These are phyloP conservation scores for Ceraceosorus guamensis DNA, from an alignment of 1,284 basidiomycete genomes.

Conservation along the genomic window DNA sequence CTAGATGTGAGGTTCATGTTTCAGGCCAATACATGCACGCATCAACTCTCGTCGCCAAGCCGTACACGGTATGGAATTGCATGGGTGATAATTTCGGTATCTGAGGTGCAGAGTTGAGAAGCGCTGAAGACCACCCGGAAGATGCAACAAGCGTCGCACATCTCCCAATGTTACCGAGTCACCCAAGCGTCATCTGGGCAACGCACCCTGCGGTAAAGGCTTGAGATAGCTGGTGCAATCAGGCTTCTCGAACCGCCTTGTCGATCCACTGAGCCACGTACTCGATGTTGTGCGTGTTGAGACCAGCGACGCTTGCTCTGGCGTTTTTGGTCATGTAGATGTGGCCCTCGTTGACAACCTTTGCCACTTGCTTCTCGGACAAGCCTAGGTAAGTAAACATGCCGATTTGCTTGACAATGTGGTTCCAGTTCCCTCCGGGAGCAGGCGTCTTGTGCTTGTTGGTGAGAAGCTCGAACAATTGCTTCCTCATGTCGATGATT, in stretches of 20 bases:
- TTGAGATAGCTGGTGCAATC: not conserved
- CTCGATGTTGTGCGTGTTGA: constrained; percentile 66
- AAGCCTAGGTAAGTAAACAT: constrained; percentile 47
- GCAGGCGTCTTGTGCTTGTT: constrained; percentile 75
- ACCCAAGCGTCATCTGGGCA: too few relatives aligned
- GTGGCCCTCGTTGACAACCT: constrained; percentile 68
- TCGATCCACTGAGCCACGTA: constrained; percentile 46
- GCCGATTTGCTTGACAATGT: constrained; percentile 52
- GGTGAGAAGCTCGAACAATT: constrained; percentile 69
- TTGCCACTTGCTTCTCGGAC: constrained; percentile 58
- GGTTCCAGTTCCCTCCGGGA: constrained; percentile 62
- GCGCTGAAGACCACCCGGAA: too few relatives aligned
- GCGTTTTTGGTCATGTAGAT: constrained; percentile 81
- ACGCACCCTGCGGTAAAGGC: too few relatives aligned
- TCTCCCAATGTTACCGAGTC: too few relatives aligned
- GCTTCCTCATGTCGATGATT: constrained; percentile 80
- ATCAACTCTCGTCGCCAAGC: too few relatives aligned
- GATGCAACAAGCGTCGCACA: too few relatives aligned
- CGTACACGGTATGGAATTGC: too few relatives aligned
- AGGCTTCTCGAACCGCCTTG: constrained; percentile 32
- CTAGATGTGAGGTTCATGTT: too few relatives aligned
- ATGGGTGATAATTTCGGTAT: too few relatives aligned
- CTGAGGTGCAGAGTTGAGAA: too few relatives aligned
- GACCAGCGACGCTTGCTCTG: constrained; percentile 79
- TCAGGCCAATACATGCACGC: too few relatives aligned